Base-by-base conservation (phyloP, 2,329 filamentous ascomycete genomes). In the Aureobasidium sp. region DNA sequence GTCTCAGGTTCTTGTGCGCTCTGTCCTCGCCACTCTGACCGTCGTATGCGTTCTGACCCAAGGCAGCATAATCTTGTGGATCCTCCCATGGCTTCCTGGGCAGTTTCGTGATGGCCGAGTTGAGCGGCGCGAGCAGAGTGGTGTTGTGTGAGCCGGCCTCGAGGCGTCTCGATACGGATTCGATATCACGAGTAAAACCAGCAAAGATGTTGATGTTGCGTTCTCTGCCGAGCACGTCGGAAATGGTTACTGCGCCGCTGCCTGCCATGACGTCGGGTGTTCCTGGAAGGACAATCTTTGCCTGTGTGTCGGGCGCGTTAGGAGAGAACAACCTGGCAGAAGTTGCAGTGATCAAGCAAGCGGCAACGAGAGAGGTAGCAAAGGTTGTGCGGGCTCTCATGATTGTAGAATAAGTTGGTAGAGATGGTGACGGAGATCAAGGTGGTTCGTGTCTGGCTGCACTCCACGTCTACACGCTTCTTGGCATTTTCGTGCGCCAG, bases 1-100 rank as follows among this genome's bases (percentile, higher is more conserved):
- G 79, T 69, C 82, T 81, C 65, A 97, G 73, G 69, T 97, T 97
- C 66, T 77, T 77, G 65, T 85, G 82, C 8, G 94, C 93, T 54
- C 91, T 81, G 62, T 91, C 86, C 69, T 88, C 83, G 0, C 91
- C 93, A 16, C 84, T 83, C 0, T 81, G 77, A 0, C 91, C 91
- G 50, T 88, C 84, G 70, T 96, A 97, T 1, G 88, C 90, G 36
- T 86, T 76, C 1, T 81, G 79, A 0, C 90, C 91, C 3, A 88
- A 76, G 1, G 74, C 74, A 3, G 79, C 76, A 72, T 94, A 93
- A 66, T 96, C 91, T 58, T 81, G 75, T 0, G 88, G 84, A 65
- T 92, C 80, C 69, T 86, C 90, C 90, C 90, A 96, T 0, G 92
- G 92, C 73, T 97, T 97, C 58, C 88, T 81, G 0, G 91, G 89